Conservation (phyloP, 78 protist species). For the Corallochytrium limacisporum region DNA sequence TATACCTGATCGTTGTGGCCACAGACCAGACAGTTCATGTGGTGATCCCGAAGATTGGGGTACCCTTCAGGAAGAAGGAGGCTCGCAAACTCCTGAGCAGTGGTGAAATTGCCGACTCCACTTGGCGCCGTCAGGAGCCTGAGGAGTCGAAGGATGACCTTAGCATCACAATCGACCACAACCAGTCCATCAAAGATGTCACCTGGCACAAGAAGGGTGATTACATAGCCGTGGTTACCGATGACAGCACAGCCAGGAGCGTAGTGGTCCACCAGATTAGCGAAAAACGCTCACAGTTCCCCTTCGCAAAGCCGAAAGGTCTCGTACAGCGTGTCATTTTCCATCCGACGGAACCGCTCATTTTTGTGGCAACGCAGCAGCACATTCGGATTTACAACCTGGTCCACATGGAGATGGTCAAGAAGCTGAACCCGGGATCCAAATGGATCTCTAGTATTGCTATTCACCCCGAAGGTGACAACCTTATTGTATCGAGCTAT, state of each 20-base stretch:
- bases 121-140: neutral
- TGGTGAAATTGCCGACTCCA: no score
- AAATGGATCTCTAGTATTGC: constrained; percentile 60
- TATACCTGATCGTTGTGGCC: constrained; percentile 48
- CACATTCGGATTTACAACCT: constrained; percentile 67
- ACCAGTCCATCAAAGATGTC: constrained; percentile 1
- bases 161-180: neutral
- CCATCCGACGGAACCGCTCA: constrained; percentile 88
- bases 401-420: constrained; percentile 36
- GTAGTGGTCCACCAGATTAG: constrained; percentile 12
- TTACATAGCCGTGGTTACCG: constrained; percentile 66
- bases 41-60: no score
- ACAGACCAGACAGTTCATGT: no score
- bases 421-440: constrained; percentile 40
- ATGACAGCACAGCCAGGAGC: constrained; percentile 23
- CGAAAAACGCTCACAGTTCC: constrained; percentile 6
- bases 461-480: constrained; percentile 78
- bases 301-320: constrained; percentile 46
- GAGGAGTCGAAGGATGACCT: neutral
- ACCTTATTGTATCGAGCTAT: constrained; percentile 70
- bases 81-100: no score
- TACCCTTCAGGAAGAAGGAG: neutral
- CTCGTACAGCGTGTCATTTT: constrained; percentile 40
- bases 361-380: constrained; percentile 71
- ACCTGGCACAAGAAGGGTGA: constrained; percentile 88